phyloP scores from a whole-genome alignment of 2,329 filamentous ascomycete genomes.

The Ramularia collo-cygni region DNA sequence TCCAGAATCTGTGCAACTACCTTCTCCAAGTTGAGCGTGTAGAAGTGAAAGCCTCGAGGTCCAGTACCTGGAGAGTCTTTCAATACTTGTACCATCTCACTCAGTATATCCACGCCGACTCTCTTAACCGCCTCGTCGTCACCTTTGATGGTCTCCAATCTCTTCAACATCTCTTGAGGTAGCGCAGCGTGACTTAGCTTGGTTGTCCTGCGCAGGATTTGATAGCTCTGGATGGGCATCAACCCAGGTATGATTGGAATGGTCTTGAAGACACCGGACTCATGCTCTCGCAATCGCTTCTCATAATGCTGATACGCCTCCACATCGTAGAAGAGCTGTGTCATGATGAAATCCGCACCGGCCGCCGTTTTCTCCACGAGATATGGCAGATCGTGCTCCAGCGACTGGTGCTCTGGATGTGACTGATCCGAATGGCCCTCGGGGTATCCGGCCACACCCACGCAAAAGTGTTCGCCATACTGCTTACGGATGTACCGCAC shows the following conservation, averaged over 20 bases:
- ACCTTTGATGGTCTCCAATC: constrained; percentile 65
- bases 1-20: constrained; percentile 90
- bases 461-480: constrained; percentile 91
- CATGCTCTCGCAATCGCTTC: constrained; percentile 65
- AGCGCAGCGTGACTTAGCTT: constrained; percentile 88
- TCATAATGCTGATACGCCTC: constrained; percentile 78
- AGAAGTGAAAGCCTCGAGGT: constrained; percentile 87
- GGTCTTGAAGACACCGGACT: constrained; percentile 75
- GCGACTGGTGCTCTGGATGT: constrained; percentile 69
- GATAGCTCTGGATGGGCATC: constrained; percentile 97
- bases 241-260: constrained; percentile 89
- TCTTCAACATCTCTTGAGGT: constrained; percentile 61
- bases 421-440: constrained; percentile 92
- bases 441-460: constrained; percentile 90
- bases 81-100: constrained; percentile 75
- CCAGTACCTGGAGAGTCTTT: constrained; percentile 53
- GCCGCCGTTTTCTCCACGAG: constrained; percentile 85
- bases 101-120: constrained; percentile 73
- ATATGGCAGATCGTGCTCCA: constrained; percentile 67
- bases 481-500: constrained; percentile 80
- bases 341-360: constrained; percentile 97
- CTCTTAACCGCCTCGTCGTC: constrained; percentile 78
- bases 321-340: constrained; percentile 91
- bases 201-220: constrained; percentile 87
- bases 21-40: constrained; percentile 94